Percentiles rank a stretch among this genome's conserved stretches.
phyloP scores from a whole-genome alignment of 176 grass and related monocot genomes.

The Triticum turgidum region DNA sequence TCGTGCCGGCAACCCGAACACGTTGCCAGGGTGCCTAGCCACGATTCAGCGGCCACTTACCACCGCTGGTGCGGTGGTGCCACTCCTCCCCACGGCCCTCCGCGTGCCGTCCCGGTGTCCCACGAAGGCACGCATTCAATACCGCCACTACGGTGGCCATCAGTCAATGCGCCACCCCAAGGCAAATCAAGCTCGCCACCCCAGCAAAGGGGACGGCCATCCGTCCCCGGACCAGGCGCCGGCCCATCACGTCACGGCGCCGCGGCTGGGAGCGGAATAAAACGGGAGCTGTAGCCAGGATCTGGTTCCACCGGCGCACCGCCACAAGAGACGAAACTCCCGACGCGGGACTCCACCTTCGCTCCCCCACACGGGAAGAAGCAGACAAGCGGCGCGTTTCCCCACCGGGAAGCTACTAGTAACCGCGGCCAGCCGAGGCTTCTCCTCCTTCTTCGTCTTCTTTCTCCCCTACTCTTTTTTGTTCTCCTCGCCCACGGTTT shows the following conservation, averaged over 20 bases:
- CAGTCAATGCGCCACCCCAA: slow-evolving; percentile 24
- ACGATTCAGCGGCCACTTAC: not conserved
- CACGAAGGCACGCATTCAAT: slow-evolving; percentile 10
- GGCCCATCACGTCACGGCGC: not conserved
- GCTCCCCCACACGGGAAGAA: not conserved
- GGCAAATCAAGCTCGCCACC: not conserved
- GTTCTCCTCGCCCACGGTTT: not conserved
- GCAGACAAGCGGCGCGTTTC: slow-evolving; percentile 8
- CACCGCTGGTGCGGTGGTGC: not conserved
- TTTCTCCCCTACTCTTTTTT: not conserved
- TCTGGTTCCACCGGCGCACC: not conserved
- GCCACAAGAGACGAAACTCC: not conserved
- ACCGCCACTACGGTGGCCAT: not conserved
- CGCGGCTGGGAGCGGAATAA: not conserved
- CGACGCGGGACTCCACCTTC: not conserved
- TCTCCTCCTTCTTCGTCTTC: not conserved
- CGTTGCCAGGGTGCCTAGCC: not conserved
- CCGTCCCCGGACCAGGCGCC: not conserved
- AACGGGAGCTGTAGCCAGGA: not conserved
- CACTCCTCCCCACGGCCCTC: not conserved
- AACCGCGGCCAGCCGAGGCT: not conserved
- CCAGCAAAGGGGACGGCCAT: not conserved
- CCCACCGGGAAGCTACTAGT: slow-evolving; percentile 23
- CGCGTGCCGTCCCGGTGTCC: not conserved
- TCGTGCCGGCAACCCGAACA: not conserved